A percentile compares a stretch with the other conserved stretches of the same genome.
phyloP scores from a whole-genome alignment of 2,329 filamentous ascomycete genomes.

The Aspergillus hortae region DNA sequence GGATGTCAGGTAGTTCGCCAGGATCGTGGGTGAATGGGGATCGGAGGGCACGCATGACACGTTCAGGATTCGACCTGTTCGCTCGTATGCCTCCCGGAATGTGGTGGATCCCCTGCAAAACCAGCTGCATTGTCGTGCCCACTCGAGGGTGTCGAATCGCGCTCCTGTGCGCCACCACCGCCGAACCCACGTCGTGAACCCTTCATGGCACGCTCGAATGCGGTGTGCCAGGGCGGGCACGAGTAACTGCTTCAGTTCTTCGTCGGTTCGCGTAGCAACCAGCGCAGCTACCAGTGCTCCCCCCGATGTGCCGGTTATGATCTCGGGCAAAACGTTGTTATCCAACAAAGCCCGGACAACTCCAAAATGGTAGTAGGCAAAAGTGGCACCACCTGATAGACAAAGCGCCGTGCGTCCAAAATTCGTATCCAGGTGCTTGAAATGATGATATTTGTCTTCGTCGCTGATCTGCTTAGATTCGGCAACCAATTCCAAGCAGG shows the following conservation, averaged over 20 bases:
- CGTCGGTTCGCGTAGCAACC: slow-evolving; percentile 83
- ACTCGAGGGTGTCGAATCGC: slow-evolving; percentile 88
- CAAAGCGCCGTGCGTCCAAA: slow-evolving; percentile 91
- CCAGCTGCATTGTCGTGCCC: slow-evolving; percentile 82
- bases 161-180: slow-evolving; percentile 93
- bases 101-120: slow-evolving; percentile 89
- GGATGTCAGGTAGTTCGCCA: slow-evolving; percentile 91
- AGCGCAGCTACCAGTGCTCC: slow-evolving; percentile 86
- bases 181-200: slow-evolving; percentile 68
- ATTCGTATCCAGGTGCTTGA: slow-evolving; percentile 86
- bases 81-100: slow-evolving; percentile 89
- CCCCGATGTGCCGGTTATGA: slow-evolving; percentile 94
- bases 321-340: slow-evolving; percentile 78
- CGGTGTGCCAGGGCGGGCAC: slow-evolving; percentile 80
- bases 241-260: slow-evolving; percentile 79
- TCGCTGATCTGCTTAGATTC: slow-evolving; percentile 63
- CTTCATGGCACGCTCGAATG: slow-evolving; percentile 82
- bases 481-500: slow-evolving; percentile 64
- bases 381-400: slow-evolving; percentile 86
- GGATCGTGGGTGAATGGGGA: slow-evolving; percentile 84
- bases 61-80: slow-evolving; percentile 91
- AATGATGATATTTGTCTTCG: slow-evolving; percentile 74
- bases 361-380: slow-evolving; percentile 96
- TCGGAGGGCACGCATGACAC: slow-evolving; percentile 95
- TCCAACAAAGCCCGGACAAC: slow-evolving; percentile 87